Percentiles rank a stretch among this genome's conserved stretches.
These are phyloP conservation scores for Scorias spongiosa DNA, from an alignment of 2,329 filamentous ascomycete species.

Conservation along the genomic window DNA sequence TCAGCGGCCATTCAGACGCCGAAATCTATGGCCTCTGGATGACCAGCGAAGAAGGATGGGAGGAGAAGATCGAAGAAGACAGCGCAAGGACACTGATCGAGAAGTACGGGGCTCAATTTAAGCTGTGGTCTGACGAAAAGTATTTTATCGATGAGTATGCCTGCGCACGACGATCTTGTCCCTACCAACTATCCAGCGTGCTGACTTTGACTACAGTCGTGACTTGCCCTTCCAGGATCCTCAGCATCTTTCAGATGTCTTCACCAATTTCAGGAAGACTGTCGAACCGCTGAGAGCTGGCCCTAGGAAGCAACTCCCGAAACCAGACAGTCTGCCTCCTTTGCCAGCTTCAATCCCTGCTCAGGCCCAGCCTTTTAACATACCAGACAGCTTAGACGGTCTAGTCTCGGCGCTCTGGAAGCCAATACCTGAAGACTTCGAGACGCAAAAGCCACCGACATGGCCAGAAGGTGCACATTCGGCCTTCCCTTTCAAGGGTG, in stretches of 20 bases:
- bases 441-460: slow-evolving; percentile 36
- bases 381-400: slow-evolving; percentile 40
- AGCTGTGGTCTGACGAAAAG: slow-evolving; percentile 58
- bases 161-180: too few species aligned
- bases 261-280: slow-evolving; percentile 58
- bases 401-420: slow-evolving; percentile 40
- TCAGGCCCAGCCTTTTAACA: slow-evolving; percentile 47
- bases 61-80: slow-evolving; percentile 52
- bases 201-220: slow-evolving; percentile 32
- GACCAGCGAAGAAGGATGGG: slow-evolving; percentile 52
- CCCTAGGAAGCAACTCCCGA: slow-evolving; percentile 43
- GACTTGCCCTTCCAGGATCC: slow-evolving; percentile 46
- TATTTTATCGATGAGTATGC: slow-evolving; percentile 67
- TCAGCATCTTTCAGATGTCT: slow-evolving; percentile 54
- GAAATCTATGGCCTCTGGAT: slow-evolving; percentile 57
- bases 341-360: slow-evolving; percentile 42
- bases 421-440: slow-evolving; percentile 38
- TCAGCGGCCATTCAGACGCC: slow-evolving; percentile 17
- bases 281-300: slow-evolving; percentile 54
- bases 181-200: neutral
- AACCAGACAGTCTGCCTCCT: slow-evolving; percentile 42
- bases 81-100: slow-evolving; percentile 39
- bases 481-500: slow-evolving; percentile 53
- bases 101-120: slow-evolving; percentile 42
- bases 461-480: slow-evolving; percentile 40